Evolutionary conservation across 495 filamentous ascomycete species (phyloP).

Genomic region (Penicillium bialowiezense): DNA sequence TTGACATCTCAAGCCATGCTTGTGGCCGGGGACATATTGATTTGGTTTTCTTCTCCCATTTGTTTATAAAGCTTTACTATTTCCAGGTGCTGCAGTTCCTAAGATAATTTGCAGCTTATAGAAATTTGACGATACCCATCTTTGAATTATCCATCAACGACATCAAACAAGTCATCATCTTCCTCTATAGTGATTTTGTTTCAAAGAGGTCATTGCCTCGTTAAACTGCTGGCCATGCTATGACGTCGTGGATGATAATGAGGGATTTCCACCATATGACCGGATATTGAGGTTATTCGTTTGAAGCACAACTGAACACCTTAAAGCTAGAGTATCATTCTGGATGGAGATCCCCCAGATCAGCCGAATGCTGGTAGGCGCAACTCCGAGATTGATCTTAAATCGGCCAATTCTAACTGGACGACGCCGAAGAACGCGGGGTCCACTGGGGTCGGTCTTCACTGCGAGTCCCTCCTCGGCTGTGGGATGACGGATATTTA

Average conservation of each 20-base stretch:
- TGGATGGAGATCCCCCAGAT: background rate
- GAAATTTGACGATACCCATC: slow-evolving; percentile 6
- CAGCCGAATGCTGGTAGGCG: slow-evolving; percentile 19
- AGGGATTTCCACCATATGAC: too few species aligned
- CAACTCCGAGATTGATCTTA: slow-evolving; percentile 26
- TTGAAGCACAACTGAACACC: too few species aligned
- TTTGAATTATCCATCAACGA: background rate
- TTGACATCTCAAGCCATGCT: background rate
- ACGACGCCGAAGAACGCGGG: slow-evolving; percentile 11
- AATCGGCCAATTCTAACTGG: slow-evolving; percentile 22
- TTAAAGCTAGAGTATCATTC: too few species aligned
- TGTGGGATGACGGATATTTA: background rate
- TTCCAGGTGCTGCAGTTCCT: slow-evolving; percentile 1
- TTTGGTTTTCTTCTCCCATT: background rate
- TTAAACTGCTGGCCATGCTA: too few species aligned
- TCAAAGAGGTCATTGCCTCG: too few species aligned
- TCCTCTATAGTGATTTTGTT: too few species aligned
- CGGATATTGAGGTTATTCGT: too few species aligned
- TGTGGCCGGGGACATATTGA: background rate
- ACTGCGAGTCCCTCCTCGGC: slow-evolving; percentile 14
- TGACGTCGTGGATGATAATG: too few species aligned
- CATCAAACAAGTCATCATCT: background rate
- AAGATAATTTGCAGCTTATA: background rate
- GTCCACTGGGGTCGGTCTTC: slow-evolving; percentile 22
- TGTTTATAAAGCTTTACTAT: slow-evolving; percentile 5